A percentile compares a stretch with the other conserved stretches of the same genome.
Conservation (phyloP, 306 rosid genomes). For the Acacia crassicarpa region DNA sequence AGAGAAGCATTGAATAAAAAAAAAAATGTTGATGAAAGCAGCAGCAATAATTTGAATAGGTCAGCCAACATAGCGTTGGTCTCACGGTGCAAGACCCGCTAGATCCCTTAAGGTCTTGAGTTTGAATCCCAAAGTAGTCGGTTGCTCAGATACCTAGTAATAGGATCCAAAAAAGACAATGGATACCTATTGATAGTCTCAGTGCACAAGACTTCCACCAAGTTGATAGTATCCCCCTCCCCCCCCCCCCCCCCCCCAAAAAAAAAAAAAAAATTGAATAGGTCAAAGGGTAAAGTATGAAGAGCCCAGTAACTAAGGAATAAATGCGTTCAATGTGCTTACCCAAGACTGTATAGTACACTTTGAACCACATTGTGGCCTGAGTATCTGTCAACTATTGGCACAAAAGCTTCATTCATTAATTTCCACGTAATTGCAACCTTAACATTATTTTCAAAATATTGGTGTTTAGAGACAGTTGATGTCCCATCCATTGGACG, state of each 20-base stretch:
- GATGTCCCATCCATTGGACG: background rate
- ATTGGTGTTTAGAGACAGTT: background rate
- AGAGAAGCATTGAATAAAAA: background rate
- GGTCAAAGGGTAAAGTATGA: background rate
- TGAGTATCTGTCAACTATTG: constrained; percentile 27
- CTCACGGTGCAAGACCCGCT: too few species aligned
- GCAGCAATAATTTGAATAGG: background rate
- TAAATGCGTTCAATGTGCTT: background rate
- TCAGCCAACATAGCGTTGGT: background rate
- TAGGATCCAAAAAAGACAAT: too few species aligned
- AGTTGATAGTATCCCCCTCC: too few species aligned
- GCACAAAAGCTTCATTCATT: constrained; percentile 32
- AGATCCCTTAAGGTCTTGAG: too few species aligned
- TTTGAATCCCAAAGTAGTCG: too few species aligned
- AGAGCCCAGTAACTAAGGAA: background rate
- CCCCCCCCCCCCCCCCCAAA: too few species aligned
- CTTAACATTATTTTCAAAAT: constrained; percentile 35
- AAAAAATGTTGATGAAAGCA: background rate
- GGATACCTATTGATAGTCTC: too few species aligned
- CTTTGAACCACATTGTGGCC: constrained; percentile 27
- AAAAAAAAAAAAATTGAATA: background rate
- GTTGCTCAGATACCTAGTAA: too few species aligned
- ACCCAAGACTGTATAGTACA: constrained; percentile 34
- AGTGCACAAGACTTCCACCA: too few species aligned
- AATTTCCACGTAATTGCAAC: constrained; percentile 30